phyloP scores from a whole-genome alignment of 202 grass and related monocot genomes.

The Digitaria exilis region DNA sequence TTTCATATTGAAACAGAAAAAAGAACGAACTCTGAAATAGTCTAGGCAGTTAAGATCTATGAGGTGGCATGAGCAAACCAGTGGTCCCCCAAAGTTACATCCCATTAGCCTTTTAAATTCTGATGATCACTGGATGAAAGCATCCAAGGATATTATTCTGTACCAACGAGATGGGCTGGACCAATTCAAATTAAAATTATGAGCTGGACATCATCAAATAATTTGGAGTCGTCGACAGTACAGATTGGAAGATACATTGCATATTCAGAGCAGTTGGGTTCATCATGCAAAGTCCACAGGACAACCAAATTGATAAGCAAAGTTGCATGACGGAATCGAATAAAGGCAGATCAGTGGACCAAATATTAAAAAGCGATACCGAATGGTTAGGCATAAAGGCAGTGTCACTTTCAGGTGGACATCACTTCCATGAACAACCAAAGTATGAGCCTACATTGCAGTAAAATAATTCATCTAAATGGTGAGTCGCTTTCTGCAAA shows the following conservation, averaged over 20 bases:
- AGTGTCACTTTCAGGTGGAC: constrained; percentile 49
- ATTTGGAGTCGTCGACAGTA: no score
- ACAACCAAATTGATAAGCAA: no score
- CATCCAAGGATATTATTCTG: neutral
- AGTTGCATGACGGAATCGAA: no score
- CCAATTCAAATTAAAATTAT: constrained; percentile 24
- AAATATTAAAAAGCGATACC: constrained; percentile 39
- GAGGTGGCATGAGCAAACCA: constrained; percentile 9
- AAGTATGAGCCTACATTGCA: constrained; percentile 12
- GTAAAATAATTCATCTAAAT: constrained; percentile 36
- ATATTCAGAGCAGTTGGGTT: no score
- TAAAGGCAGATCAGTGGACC: constrained; percentile 31
- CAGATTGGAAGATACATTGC: no score
- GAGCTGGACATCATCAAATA: neutral
- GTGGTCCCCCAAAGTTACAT: constrained; percentile 4
- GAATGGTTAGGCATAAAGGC: constrained; percentile 40
- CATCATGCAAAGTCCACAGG: no score
- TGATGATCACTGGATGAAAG: neutral
- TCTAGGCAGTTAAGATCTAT: constrained; percentile 36
- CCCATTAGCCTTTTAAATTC: neutral
- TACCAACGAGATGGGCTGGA: no score
- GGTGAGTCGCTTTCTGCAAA: constrained; percentile 35
- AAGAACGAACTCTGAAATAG: neutral
- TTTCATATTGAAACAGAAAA: constrained; percentile 8
- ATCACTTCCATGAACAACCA: constrained; percentile 31